phyloP scores from a whole-genome alignment of 1,284 basidiomycete genomes.

The Pseudozyma sp. region DNA sequence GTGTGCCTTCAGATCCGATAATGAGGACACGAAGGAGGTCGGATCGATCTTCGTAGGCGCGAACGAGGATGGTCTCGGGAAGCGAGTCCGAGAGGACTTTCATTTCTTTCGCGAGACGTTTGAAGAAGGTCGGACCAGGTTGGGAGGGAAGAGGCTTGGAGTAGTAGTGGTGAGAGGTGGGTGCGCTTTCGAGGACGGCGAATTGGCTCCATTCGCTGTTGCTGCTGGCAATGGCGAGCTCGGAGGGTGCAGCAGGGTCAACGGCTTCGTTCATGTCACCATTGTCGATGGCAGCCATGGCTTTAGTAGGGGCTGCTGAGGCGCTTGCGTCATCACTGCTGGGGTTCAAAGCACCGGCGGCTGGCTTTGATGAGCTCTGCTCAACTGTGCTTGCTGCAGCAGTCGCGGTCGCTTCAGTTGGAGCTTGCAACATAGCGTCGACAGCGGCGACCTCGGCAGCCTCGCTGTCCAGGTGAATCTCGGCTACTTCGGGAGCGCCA shows the following conservation, averaged over 20 bases:
- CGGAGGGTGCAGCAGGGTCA: slow-evolving; percentile 21
- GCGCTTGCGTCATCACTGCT: background rate
- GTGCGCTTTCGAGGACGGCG: slow-evolving; percentile 51
- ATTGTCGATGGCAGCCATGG: slow-evolving; percentile 20
- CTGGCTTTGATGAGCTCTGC: too few relatives aligned
- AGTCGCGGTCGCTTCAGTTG: background rate
- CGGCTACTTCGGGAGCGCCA: slow-evolving; percentile 24
- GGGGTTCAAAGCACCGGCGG: too few relatives aligned
- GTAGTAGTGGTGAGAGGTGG: slow-evolving; percentile 50
- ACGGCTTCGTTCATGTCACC: background rate
- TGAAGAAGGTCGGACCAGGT: slow-evolving; percentile 77
- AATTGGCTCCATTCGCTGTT: slow-evolving; percentile 45
- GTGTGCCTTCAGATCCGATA: slow-evolving; percentile 91
- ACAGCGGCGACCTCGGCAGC: slow-evolving; percentile 32
- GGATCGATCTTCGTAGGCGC: slow-evolving; percentile 77
- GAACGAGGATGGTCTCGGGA: slow-evolving; percentile 69
- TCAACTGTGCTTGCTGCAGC: background rate
- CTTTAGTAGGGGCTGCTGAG: background rate
- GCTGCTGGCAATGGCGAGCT: slow-evolving; percentile 22
- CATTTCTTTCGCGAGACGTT: slow-evolving; percentile 84
- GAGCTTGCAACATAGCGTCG: background rate
- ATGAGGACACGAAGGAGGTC: slow-evolving; percentile 89
- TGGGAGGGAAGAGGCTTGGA: slow-evolving; percentile 13
- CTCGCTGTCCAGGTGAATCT: slow-evolving; percentile 18
- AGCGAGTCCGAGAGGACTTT: slow-evolving; percentile 81